These are phyloP conservation scores for Didymella arachidicola DNA, from an alignment of 2,329 filamentous ascomycete genomes.

Conservation along the genomic window DNA sequence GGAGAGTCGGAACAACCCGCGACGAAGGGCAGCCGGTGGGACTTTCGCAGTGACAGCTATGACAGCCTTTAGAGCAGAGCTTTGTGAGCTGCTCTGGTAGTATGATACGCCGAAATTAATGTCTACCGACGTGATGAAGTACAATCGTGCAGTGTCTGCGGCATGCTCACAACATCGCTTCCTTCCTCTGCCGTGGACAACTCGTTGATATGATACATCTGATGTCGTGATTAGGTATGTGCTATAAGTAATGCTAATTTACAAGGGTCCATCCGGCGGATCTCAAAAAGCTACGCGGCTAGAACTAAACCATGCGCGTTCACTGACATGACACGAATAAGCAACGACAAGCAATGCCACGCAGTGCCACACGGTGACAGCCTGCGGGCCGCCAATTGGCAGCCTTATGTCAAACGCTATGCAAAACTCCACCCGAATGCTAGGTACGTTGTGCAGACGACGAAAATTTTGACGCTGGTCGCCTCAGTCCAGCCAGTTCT, in stretches of 20 bases:
- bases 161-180: not conserved
- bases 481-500: constrained; percentile 57
- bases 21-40: not conserved
- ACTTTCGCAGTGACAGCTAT: not conserved
- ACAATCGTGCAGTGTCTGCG: not conserved
- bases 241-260: constrained; percentile 20
- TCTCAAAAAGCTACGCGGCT: constrained; percentile 9
- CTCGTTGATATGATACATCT: not conserved
- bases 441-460: constrained; percentile 15
- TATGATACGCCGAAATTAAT: not conserved
- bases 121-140: not conserved
- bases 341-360: constrained; percentile 21
- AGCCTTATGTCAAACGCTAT: constrained; percentile 26
- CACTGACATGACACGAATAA: constrained; percentile 13
- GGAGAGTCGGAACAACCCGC: constrained; percentile 10
- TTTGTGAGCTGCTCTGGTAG: not conserved
- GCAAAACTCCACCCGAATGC: constrained; percentile 29
- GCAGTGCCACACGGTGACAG: constrained; percentile 15
- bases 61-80: not conserved
- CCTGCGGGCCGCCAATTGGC: constrained; percentile 19
- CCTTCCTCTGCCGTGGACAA: not conserved
- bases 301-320: constrained; percentile 8
- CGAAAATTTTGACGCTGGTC: constrained; percentile 11
- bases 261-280: constrained; percentile 31
- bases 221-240: constrained; percentile 27